Percentiles rank a stretch among this genome's conserved stretches.
These are phyloP conservation scores for Lumnitzera littorea DNA, from an alignment of 345 rosid species.

Conservation along the genomic window DNA sequence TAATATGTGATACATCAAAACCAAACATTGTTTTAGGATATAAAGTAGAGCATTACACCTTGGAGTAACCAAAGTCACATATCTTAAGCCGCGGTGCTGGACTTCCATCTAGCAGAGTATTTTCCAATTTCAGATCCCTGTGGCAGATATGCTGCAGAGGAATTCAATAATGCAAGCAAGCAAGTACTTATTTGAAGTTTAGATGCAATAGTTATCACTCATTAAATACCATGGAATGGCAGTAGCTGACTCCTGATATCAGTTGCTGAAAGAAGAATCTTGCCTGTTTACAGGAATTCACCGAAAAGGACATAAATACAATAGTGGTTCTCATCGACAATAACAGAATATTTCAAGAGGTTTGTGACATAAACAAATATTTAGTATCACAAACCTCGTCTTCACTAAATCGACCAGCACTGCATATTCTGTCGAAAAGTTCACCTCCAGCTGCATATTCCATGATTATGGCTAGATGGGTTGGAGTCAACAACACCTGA, in stretches of 20 bases:
- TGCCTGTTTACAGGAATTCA: constrained; percentile 5
- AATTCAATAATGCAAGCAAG: not conserved
- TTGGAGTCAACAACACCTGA: constrained; percentile 71
- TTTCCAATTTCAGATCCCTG: constrained; percentile 21
- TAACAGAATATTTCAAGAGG: not conserved
- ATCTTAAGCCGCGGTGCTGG: constrained; percentile 16
- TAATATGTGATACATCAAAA: too few relatives aligned
- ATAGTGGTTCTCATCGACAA: not conserved
- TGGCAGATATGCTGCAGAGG: constrained; percentile 16
- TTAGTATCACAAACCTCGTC: constrained; percentile 50
- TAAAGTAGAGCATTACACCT: constrained; percentile 2
- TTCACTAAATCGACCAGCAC: constrained; percentile 87
- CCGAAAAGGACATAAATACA: too few relatives aligned
- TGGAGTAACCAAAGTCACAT: constrained; percentile 22
- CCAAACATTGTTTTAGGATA: too few relatives aligned
- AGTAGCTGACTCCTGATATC: constrained; percentile 25
- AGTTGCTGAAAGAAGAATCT: constrained; percentile 24
- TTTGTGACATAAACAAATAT: not conserved
- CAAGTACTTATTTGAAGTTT: too few relatives aligned
- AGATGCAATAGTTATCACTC: not conserved
- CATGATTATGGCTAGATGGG: constrained; percentile 76
- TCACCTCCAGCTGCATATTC: constrained; percentile 94
- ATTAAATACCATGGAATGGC: constrained; percentile 17
- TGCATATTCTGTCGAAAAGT: constrained; percentile 70
- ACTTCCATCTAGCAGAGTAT: constrained; percentile 19